phyloP scores from a whole-genome alignment of 75 land plant species.

The Picea sitchensis region DNA sequence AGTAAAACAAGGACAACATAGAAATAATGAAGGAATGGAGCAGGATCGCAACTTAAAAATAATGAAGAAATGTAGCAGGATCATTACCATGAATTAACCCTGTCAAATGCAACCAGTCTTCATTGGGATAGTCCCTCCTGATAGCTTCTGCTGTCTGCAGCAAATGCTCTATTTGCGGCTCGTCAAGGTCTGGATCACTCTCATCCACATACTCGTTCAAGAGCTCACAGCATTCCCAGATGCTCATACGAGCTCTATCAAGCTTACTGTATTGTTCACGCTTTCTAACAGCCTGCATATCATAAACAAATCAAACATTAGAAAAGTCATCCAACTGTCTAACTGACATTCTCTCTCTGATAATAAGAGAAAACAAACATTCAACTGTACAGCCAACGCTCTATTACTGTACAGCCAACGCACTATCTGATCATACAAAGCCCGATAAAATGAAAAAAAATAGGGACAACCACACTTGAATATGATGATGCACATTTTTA shows the following conservation, averaged over 20 bases:
- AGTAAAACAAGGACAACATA: too few relatives aligned
- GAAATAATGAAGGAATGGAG: too few relatives aligned
- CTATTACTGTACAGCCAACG: too few relatives aligned
- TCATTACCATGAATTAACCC: constrained; percentile 77
- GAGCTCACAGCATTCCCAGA: constrained; percentile 92
- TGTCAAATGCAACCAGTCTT: constrained; percentile 86
- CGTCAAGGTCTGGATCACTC: constrained; percentile 86
- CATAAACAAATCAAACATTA: neutral
- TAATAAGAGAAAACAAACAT: too few relatives aligned
- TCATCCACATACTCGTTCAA: constrained; percentile 70
- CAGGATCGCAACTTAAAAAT: too few relatives aligned
- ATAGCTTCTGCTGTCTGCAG: constrained; percentile 86
- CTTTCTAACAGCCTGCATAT: constrained; percentile 61
- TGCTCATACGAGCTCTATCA: constrained; percentile 68
- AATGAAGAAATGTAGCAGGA: too few relatives aligned
- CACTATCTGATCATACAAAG: too few relatives aligned
- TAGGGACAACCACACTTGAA: too few relatives aligned
- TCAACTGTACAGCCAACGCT: too few relatives aligned
- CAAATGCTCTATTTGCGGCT: constrained; percentile 84
- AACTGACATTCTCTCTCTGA: too few relatives aligned
- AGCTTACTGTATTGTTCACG: constrained; percentile 54
- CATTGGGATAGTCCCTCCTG: constrained; percentile 72
- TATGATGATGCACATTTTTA: too few relatives aligned
- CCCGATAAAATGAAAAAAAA: too few relatives aligned
- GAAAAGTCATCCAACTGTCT: neutral